Evolutionary conservation across 192 early-diverging fungal species (phyloP).

Genomic region (Chytriomyces confervae): DNA sequence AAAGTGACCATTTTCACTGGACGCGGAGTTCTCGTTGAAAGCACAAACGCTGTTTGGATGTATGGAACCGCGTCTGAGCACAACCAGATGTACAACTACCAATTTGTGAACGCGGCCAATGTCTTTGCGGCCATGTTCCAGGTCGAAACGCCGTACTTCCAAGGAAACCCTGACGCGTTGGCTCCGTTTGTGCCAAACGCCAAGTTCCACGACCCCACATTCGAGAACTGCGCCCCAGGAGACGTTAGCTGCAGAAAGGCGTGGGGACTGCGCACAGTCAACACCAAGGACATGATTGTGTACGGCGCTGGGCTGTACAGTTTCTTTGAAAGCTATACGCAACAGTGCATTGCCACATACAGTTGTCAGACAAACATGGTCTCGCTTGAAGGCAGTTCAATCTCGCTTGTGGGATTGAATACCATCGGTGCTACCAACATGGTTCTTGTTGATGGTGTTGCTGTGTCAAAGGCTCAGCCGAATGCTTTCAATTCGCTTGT

Average conservation of each 20-base stretch:
- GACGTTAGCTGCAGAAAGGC: slow-evolving; percentile 34
- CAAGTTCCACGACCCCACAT: slow-evolving; percentile 37
- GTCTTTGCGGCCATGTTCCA: slow-evolving; percentile 50
- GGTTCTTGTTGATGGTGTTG: neutral
- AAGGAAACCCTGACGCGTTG: slow-evolving; percentile 36
- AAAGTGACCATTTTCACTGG: slow-evolving; percentile 36
- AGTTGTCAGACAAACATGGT: slow-evolving; percentile 39
- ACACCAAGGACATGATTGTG: slow-evolving; percentile 40
- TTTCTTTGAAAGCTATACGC: slow-evolving; percentile 49
- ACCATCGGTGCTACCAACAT: neutral
- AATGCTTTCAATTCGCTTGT: neutral
- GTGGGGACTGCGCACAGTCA: slow-evolving; percentile 44
- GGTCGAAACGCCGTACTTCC: slow-evolving; percentile 52
- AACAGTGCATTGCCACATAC: slow-evolving; percentile 38
- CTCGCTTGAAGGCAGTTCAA: neutral
- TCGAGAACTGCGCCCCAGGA: slow-evolving; percentile 28
- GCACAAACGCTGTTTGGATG: slow-evolving; percentile 45
- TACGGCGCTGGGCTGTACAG: slow-evolving; percentile 55
- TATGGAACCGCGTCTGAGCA: slow-evolving; percentile 48
- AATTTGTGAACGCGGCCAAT: slow-evolving; percentile 40
- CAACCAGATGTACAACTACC: slow-evolving; percentile 50
- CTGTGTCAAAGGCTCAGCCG: neutral
- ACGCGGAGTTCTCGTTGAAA: slow-evolving; percentile 43
- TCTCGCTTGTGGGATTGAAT: neutral
- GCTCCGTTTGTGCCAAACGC: slow-evolving; percentile 38